Evolutionary conservation across 805 yeast genomes (phyloP).

Genomic region (Jamesozyma lodderae): DNA sequence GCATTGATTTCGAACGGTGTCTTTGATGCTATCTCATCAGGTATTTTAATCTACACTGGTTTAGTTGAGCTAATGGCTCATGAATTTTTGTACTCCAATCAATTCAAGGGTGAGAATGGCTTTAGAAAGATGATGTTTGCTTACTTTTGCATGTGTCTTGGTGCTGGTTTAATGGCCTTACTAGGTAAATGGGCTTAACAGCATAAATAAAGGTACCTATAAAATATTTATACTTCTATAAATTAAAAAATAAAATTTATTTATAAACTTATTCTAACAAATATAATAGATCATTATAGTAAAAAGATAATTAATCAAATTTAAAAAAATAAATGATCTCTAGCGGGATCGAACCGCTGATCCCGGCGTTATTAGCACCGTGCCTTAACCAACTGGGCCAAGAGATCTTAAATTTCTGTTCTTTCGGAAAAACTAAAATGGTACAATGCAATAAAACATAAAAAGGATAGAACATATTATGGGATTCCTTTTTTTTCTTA

Average conservation of each 20-base stretch:
- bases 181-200: conserved; percentile 66
- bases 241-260: neutral
- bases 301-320: neutral
- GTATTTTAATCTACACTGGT: conserved; percentile 63
- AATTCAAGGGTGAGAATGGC: conserved; percentile 53
- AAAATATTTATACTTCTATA: too few relatives aligned
- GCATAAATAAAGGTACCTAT: neutral
- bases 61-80: conserved; percentile 68
- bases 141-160: conserved; percentile 38
- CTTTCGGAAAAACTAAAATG: neutral
- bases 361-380: conserved; percentile 9
- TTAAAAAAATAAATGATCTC: conserved; percentile 3
- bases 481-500: too few relatives aligned
- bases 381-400: conserved; percentile 10
- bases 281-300: neutral
- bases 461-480: too few relatives aligned
- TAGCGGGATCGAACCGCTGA: conserved; percentile 9
- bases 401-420: conserved; percentile 3
- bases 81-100: conserved; percentile 55
- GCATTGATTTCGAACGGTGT: conserved; percentile 54
- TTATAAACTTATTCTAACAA: neutral
- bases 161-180: conserved; percentile 65
- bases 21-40: conserved; percentile 63
- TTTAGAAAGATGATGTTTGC: conserved; percentile 42
- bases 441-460: neutral